phyloP scores from a whole-genome alignment of 768 basidiomycete genomes.

The Leccinum variicolor region DNA sequence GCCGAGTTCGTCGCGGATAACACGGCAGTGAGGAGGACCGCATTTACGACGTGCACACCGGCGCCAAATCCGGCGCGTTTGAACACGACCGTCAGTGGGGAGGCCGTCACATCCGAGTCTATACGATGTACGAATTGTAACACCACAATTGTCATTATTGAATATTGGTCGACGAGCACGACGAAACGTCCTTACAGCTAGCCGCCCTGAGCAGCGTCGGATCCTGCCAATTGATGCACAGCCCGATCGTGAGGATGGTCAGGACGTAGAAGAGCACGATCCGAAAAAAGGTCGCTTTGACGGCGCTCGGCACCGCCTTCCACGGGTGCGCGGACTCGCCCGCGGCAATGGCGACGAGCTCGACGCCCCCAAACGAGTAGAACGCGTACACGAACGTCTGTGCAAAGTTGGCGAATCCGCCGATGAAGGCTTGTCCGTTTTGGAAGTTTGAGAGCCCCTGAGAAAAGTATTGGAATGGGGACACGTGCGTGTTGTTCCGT shows the following conservation, averaged over 20 bases:
- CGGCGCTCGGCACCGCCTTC: conserved; percentile 59
- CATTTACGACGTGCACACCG: conserved; percentile 61
- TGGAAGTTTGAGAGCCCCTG: conserved; percentile 53
- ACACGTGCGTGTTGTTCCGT: neutral
- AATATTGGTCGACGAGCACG: neutral
- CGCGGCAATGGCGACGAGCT: conserved; percentile 70
- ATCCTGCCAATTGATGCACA: conserved; percentile 61
- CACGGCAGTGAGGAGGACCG: conserved; percentile 63
- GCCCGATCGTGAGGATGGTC: conserved; percentile 61
- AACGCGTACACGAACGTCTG: conserved; percentile 67
- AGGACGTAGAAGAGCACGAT: conserved; percentile 64
- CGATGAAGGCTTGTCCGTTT: conserved; percentile 49
- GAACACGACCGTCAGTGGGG: conserved; percentile 64
- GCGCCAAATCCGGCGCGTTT: conserved; percentile 59
- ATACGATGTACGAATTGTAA: neutral
- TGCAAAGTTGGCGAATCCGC: conserved; percentile 50
- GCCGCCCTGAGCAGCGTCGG: conserved; percentile 48
- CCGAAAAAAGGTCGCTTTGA: conserved; percentile 66
- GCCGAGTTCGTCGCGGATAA: conserved; percentile 63
- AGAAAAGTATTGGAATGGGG: neutral
- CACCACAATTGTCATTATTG: neutral
- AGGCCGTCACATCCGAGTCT: conserved; percentile 52
- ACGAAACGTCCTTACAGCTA: conserved; percentile 28
- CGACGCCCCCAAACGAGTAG: conserved; percentile 67
- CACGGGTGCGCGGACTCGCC: conserved; percentile 64